These are phyloP conservation scores for Aspergillus ustus DNA, from an alignment of 2,329 filamentous ascomycete genomes.

Conservation along the genomic window DNA sequence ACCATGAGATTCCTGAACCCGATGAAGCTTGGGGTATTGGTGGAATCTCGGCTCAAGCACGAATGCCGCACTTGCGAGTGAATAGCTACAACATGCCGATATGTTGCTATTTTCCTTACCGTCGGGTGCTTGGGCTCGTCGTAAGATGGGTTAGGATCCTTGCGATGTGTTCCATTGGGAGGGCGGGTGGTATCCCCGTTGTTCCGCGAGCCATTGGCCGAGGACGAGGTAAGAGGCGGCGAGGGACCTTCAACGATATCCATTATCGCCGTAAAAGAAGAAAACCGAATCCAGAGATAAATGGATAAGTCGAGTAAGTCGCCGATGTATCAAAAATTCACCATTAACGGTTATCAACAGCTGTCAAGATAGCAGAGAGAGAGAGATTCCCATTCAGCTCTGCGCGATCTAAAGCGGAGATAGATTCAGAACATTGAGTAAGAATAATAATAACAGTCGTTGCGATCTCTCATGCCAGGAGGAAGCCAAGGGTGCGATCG, in stretches of 20 bases:
- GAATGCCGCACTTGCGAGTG: constrained; percentile 75
- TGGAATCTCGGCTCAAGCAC: constrained; percentile 82
- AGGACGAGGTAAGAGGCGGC: background rate
- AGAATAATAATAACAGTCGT: constrained; percentile 12
- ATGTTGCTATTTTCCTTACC: constrained; percentile 63
- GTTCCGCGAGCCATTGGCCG: background rate
- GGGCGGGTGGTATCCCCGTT: background rate
- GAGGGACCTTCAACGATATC: background rate
- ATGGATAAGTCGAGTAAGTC: background rate
- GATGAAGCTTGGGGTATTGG: constrained; percentile 77
- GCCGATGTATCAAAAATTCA: background rate
- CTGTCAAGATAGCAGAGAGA: background rate
- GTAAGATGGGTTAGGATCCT: constrained; percentile 5
- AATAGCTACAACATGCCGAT: constrained; percentile 88
- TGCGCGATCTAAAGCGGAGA: constrained; percentile 28
- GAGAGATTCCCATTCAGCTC: constrained; percentile 5
- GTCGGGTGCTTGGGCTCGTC: constrained; percentile 15
- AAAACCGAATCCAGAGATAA: background rate
- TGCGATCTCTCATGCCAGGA: constrained; percentile 19
- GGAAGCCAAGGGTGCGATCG: constrained; percentile 3
- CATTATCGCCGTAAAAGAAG: background rate
- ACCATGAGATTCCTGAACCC: constrained; percentile 97
- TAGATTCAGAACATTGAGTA: constrained; percentile 18
- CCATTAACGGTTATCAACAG: background rate
- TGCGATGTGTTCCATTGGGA: constrained; percentile 16